Evolutionary conservation across 805 yeast genomes (phyloP).

Genomic region (Lachancea kluyveri): DNA sequence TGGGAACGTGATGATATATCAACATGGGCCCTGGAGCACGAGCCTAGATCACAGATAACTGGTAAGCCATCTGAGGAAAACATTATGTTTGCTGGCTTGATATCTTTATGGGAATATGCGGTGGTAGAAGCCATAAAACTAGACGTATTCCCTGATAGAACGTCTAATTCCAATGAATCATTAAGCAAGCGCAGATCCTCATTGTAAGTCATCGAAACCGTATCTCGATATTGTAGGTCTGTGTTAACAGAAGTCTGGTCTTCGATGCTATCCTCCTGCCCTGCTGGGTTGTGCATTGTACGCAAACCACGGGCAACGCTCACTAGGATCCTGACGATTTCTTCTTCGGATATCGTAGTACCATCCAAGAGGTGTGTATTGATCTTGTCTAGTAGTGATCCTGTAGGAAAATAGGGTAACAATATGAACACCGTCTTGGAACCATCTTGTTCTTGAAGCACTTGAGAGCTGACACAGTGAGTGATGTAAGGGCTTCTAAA

Average conservation of each 20-base stretch:
- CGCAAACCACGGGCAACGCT: constrained; percentile 73
- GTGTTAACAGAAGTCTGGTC: constrained; percentile 7
- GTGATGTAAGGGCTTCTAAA: constrained; percentile 66
- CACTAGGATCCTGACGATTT: constrained; percentile 53
- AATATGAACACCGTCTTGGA: constrained; percentile 71
- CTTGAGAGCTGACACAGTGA: constrained; percentile 61
- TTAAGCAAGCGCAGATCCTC: constrained; percentile 23
- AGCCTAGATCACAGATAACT: constrained; percentile 79
- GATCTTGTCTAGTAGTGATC: constrained; percentile 78
- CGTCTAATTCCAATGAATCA: constrained; percentile 18
- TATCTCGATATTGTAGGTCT: constrained; percentile 8
- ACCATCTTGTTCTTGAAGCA: constrained; percentile 72
- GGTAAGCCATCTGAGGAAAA: constrained; percentile 67
- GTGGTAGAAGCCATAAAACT: constrained; percentile 10
- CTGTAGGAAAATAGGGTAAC: constrained; percentile 68
- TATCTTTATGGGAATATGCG: constrained; percentile 72
- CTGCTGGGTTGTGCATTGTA: constrained; percentile 51
- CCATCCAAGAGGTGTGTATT: constrained; percentile 55
- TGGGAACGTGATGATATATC: constrained; percentile 53
- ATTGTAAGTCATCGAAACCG: constrained; percentile 16
- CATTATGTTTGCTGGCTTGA: constrained; percentile 89
- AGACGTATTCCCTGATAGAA: constrained; percentile 8
- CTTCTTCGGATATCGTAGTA: constrained; percentile 49
- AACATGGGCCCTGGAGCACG: constrained; percentile 60
- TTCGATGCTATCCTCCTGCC: constrained; percentile 14